Base-by-base conservation (phyloP, 345 rosid species). In the Melastoma malabathricum region DNA sequence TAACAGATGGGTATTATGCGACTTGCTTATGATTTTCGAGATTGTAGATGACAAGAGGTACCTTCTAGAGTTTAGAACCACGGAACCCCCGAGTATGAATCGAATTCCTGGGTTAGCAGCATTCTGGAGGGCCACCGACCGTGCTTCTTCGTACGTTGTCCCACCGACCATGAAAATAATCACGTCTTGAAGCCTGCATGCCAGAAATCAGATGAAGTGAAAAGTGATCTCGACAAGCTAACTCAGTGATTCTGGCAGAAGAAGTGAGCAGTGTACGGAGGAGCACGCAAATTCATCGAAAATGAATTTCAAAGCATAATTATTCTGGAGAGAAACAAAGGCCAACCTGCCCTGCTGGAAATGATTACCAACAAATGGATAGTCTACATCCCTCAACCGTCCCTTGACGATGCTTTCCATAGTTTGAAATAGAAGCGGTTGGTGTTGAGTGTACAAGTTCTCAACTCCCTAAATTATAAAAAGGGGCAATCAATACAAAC, bases 381-480 rank as follows among this genome's bases (percentile, higher is more conserved):
- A 87, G 65, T 87, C 98, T 53, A 87, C 75, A 71, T 92, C 99
- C 63, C 93, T 75, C 70, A 88, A 64, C 59, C 95, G 82, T 20
- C 95, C 97, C 74, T 86, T 92, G 31, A 56, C 66, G 63, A 92
- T 82, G 82, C 82, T 84, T 62, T 92, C 98, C 95, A 92, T 92
- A 18, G 82, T 84, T 68, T 84, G 98, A 62, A 84, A 78, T 57
- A 87, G 47, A 59, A 84, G 98, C 73, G 98, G 99, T 73, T 88
- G 97, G 64, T 92, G 99, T 48, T 92, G 99, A 39, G 94, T 88
- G 79, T 92, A 92, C 18, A 87, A 97, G 76, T 92, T 92, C 71
- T 92, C 97, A 54, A 88, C 82, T 27, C 98, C 99, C 99, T 92
- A 65, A 6, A 57, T 50, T 27, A 58, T 19, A 8, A 58, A 56